Conservation (phyloP, 305 asterid genomes). For the Fraxinus baroniana region DNA sequence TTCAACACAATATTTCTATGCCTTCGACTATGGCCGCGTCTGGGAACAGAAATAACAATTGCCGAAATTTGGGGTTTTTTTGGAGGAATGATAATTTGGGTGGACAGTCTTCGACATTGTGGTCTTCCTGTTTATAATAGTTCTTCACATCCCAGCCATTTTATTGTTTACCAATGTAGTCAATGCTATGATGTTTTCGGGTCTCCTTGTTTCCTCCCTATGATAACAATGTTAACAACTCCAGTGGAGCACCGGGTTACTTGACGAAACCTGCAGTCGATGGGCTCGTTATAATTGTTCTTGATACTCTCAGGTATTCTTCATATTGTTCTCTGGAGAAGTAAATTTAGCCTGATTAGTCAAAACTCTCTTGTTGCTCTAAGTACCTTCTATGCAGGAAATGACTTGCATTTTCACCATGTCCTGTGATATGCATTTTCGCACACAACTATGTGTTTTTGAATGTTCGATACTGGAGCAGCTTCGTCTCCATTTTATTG, state of each 20-base stretch:
- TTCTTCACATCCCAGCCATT: constrained; percentile 62
- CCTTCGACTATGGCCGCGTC: too few species aligned
- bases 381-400: constrained; percentile 35
- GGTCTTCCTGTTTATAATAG: constrained; percentile 49
- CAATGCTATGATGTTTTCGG: too few species aligned
- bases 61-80: background rate
- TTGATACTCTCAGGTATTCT: constrained; percentile 75
- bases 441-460: background rate
- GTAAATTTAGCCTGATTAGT: background rate
- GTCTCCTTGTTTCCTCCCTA: too few species aligned
- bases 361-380: background rate
- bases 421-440: too few species aligned
- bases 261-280: constrained; percentile 32
- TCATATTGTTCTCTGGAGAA: background rate
- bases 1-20: too few species aligned
- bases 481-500: constrained; percentile 3
- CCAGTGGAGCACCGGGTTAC: too few species aligned
- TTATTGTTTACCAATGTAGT: constrained; percentile 25
- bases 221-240: too few species aligned
- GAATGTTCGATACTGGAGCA: background rate
- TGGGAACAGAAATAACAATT: background rate
- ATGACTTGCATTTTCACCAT: constrained; percentile 17
- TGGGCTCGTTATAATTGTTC: constrained; percentile 73
- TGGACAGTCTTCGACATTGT: constrained; percentile 46
- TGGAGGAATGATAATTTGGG: constrained; percentile 37